Percentiles rank a stretch among this genome's conserved stretches.
phyloP scores from a whole-genome alignment of 306 rosid genomes.

The Calophaca sinica region DNA sequence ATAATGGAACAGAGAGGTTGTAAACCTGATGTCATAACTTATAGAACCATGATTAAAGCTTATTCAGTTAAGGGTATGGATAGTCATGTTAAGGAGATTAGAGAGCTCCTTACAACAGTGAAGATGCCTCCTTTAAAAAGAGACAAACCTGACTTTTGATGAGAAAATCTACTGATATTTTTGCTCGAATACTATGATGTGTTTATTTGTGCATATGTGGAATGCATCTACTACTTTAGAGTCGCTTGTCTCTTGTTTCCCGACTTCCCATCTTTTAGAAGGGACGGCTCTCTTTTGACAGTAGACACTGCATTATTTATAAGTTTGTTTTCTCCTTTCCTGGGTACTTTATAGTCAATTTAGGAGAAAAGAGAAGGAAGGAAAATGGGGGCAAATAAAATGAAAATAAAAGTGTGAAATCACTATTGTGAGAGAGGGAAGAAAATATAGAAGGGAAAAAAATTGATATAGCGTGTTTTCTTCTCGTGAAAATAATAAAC shows the following conservation, averaged over 20 bases:
- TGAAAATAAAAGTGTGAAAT: not conserved
- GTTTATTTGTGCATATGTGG: slow-evolving; percentile 24
- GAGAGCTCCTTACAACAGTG: slow-evolving; percentile 54
- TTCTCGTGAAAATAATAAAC: too few relatives aligned
- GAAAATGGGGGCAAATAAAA: not conserved
- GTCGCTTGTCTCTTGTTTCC: not conserved
- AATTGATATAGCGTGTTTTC: too few relatives aligned
- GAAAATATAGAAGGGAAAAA: too few relatives aligned
- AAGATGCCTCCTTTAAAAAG: slow-evolving; percentile 53
- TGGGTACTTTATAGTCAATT: not conserved
- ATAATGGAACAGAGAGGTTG: slow-evolving; percentile 81
- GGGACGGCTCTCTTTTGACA: not conserved
- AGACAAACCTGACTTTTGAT: slow-evolving; percentile 74
- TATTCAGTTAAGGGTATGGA: slow-evolving; percentile 77
- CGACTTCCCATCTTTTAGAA: not conserved
- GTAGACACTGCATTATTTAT: not conserved
- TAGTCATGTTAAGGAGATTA: slow-evolving; percentile 73
- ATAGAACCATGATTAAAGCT: slow-evolving; percentile 90
- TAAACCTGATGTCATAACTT: slow-evolving; percentile 81
- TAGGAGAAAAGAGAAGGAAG: not conserved
- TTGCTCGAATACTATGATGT: not conserved
- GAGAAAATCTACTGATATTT: slow-evolving; percentile 23
- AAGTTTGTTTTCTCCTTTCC: not conserved
- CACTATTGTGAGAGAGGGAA: not conserved
- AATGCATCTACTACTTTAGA: slow-evolving; percentile 5